Base-by-base conservation (phyloP, 1,284 basidiomycete species). In the Boletellus deceptivus region DNA sequence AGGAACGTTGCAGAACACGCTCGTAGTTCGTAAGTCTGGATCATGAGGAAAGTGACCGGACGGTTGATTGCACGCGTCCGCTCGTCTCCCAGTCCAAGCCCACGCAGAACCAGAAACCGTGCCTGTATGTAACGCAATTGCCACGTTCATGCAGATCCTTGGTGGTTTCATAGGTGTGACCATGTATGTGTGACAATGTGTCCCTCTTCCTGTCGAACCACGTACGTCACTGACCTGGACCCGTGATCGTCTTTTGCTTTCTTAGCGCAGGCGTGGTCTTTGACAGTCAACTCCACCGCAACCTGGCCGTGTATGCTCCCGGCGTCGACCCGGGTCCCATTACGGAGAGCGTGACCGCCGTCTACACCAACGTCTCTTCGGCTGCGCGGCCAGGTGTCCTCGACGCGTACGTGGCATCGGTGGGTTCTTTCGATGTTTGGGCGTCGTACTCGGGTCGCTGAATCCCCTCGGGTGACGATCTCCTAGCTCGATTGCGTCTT, bases 141-240 rank as follows among this genome's bases (percentile, higher is more conserved):
- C 46, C 3, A 52, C 49, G 3, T 50, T 58, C 44, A 53, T 53
- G 59, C 59, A 53, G 38, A 59, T 59, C 27, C 43, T 61, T 10
- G 58, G 59, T 33, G 58, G 45, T 2, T 53, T 56, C 29, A 43
- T 61, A 14, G 55, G 55, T 9, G 34, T 59, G 6, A 54, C 47
- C 6, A 46, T 59, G 57, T 55, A 47, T 10, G 48, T 14, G 33
- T 14, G 11, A 16, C 33, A 14, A 4, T n/a, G 13, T 14, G 10
- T 14, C 13, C 33, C 11, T 14, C 11, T 34, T 34, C n/a, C 16
- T 22, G 22, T 22, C 4, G 4, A 5, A 22, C 22, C 3, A 22
- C 22, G 3, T 20, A 11, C n/a, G 24, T 7, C 13, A 14, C 42
- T 34, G 39, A 25, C 24, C 22, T 22, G 4, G 27, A 29, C 27